Percentiles rank a stretch among this genome's conserved stretches.
phyloP scores from a whole-genome alignment of 129 eudicot genomes.

The Sambucus nigra region DNA sequence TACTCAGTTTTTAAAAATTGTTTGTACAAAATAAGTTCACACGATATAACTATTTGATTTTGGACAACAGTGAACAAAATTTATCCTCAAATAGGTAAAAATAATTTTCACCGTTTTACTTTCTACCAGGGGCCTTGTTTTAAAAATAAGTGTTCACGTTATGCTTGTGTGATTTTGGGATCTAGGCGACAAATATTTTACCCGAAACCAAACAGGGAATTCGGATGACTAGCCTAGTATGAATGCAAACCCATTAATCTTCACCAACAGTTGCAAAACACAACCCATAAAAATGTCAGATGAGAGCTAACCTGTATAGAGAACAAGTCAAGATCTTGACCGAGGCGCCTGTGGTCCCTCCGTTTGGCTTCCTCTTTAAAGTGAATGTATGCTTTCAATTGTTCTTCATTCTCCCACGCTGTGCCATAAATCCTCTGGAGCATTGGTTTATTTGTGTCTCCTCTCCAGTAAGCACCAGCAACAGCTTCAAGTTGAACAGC shows the following conservation, averaged over 20 bases:
- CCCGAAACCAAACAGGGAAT: neutral
- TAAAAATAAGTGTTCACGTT: too few relatives aligned
- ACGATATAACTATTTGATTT: too few relatives aligned
- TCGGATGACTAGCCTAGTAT: too few relatives aligned
- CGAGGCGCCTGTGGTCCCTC: slow-evolving; percentile 96
- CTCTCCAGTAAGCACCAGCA: slow-evolving; percentile 99
- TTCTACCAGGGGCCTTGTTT: neutral
- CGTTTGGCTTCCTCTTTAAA: slow-evolving; percentile 96
- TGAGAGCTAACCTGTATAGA: slow-evolving; percentile 71
- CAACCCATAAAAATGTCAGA: neutral
- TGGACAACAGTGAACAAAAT: too few relatives aligned
- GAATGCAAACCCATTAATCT: neutral
- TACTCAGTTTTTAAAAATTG: too few relatives aligned
- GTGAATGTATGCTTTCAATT: slow-evolving; percentile 77
- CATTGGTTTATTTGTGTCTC: slow-evolving; percentile 88
- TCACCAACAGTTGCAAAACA: neutral
- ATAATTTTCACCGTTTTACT: too few relatives aligned
- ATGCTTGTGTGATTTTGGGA: too few relatives aligned
- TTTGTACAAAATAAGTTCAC: too few relatives aligned
- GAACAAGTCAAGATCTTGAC: slow-evolving; percentile 97
- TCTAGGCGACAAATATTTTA: neutral
- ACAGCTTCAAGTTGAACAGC: slow-evolving; percentile 95
- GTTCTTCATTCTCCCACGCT: slow-evolving; percentile 98
- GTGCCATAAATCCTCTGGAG: slow-evolving; percentile 97
- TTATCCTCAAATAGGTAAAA: too few relatives aligned